These are phyloP conservation scores for Plectranthus barbatus DNA, from an alignment of 257 asterid genomes.

Conservation along the genomic window DNA sequence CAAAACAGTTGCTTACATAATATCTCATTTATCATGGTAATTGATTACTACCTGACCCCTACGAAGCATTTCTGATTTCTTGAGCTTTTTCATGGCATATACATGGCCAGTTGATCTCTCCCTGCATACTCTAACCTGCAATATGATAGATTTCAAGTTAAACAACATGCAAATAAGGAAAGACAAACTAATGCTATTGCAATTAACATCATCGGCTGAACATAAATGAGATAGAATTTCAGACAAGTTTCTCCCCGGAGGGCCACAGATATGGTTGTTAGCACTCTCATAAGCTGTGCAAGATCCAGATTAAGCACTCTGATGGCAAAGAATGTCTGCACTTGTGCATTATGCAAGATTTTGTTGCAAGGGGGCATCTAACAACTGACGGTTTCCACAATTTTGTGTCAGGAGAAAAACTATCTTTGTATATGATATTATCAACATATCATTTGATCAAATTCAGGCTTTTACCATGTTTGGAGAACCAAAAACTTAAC, in stretches of 20 bases:
- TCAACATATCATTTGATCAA: not conserved
- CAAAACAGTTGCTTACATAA: constrained; percentile 4
- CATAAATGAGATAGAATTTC: not conserved
- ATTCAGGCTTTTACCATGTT: not conserved
- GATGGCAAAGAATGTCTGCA: not conserved
- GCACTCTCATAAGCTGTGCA: not conserved
- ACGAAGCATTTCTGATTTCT: constrained; percentile 98
- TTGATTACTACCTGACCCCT: constrained; percentile 75
- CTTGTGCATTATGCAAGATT: not conserved
- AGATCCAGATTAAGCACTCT: not conserved
- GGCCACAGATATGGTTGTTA: not conserved
- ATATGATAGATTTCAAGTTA: not conserved
- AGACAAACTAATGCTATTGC: not conserved
- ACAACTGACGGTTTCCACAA: not conserved
- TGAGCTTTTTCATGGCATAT: constrained; percentile 95
- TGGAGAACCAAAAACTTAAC: not conserved
- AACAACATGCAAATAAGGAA: not conserved
- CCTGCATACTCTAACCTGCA: constrained; percentile 84
- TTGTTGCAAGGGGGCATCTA: not conserved
- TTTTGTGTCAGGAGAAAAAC: not conserved
- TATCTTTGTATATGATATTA: not conserved
- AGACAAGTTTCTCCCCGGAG: not conserved
- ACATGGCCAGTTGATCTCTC: constrained; percentile 89
- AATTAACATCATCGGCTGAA: not conserved
- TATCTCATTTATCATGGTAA: not conserved